Conservation (phyloP, 345 rosid species). For the Eucalyptus coolabah region DNA sequence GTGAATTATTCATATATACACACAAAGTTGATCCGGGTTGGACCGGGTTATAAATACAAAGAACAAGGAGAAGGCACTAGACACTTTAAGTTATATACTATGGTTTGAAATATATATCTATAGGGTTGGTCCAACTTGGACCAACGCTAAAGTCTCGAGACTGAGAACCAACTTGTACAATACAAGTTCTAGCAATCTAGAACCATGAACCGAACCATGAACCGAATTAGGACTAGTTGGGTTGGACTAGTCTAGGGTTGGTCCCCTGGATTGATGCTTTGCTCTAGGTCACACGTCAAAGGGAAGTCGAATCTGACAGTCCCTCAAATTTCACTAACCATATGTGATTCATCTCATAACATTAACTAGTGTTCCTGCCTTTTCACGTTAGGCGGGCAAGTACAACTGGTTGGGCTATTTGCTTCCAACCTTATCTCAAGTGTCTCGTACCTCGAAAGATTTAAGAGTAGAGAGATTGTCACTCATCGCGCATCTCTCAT, state of each 20-base stretch:
- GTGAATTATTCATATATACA: too few species aligned
- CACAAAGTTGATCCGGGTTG: too few species aligned
- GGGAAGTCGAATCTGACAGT: accelerated
- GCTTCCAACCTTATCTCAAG: background rate
- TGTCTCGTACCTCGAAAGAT: too few species aligned
- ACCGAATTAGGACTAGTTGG: too few species aligned
- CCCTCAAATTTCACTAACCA: background rate
- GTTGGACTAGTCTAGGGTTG: too few species aligned
- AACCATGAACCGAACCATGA: accelerated
- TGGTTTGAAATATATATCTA: accelerated
- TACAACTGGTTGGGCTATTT: background rate
- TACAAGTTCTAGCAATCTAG: too few species aligned
- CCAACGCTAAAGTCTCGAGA: too few species aligned
- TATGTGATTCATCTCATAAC: background rate
- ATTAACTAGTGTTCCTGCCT: background rate
- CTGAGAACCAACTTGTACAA: accelerated
- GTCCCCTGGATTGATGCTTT: accelerated
- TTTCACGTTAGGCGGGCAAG: too few species aligned
- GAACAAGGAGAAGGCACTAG: too few species aligned
- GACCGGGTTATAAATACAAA: too few species aligned
- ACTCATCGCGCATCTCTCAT: background rate
- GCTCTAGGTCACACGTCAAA: background rate
- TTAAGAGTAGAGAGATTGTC: background rate
- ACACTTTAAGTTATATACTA: too few species aligned
- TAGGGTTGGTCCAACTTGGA: too few species aligned